Base-by-base conservation (phyloP, 805 yeast genomes). In the Diddensiella transvaalensis region DNA sequence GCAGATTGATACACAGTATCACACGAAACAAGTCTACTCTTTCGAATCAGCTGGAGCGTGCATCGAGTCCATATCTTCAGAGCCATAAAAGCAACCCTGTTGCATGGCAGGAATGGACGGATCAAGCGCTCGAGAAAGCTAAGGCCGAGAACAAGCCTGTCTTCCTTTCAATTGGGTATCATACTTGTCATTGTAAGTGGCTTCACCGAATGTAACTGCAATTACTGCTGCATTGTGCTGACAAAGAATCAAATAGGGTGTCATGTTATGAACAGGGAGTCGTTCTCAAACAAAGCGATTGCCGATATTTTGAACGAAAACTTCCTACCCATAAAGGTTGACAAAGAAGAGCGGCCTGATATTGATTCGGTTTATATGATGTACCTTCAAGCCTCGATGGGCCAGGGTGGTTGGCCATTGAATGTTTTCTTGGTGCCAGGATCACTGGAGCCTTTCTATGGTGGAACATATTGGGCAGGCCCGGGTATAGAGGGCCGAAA, bases 401-500 rank as follows among this genome's bases (percentile, higher is more conserved):
- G 68, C n/a, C 59, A 58, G 1, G 68, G 70, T 10, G 72, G 72
- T 17, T 69, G 73, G 73, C 73, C 73, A 3, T 52, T 69, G 38
- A 68, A 67, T 49, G 69, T 63, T 2, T 67, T 69, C 51, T 56
- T 69, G 44, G 58, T 61, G 1, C 73, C 73, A 1, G 61, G 60
- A 2, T 43, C 60, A 1, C 56, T 63, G 41, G 58, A 58, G 30
- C 72, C 72, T 13, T 58, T 68, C 29, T 64, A 58, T 47, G 72
- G 69, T 2, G 73, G 72, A 3, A 65, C 69, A 3, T 69, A 64
- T 47, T 66, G 69, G 67, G 59, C 66, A 1, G 69, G 69, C 2
- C 68, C 70, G 1, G 62, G 53, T 11, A 57, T 52, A 18, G 49
- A 45, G 10, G 48, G 33, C 5, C 44, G 52, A n/a, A 33, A 50